Percentiles rank a stretch among this genome's conserved stretches.
Conservation (phyloP, 2,329 filamentous ascomycete genomes). For the Amesomyces nigricolor region DNA sequence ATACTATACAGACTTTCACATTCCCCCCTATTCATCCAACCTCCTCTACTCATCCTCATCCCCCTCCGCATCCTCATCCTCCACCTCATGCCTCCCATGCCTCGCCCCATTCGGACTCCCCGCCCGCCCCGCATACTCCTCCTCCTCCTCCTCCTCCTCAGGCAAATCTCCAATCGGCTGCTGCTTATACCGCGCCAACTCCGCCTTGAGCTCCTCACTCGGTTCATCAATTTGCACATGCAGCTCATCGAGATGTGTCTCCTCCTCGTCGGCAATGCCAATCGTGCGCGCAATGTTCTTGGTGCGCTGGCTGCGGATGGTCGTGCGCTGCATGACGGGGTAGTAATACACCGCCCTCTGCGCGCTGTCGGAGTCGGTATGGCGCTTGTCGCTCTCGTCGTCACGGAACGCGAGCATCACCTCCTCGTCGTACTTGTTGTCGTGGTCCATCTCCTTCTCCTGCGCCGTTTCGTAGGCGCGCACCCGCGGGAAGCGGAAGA, state of each 20-base stretch:
- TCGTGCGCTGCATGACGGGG: constrained; percentile 59
- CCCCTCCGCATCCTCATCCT: constrained; percentile 41
- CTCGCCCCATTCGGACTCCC: constrained; percentile 12
- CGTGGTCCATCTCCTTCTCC: constrained; percentile 50
- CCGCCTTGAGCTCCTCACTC: constrained; percentile 46
- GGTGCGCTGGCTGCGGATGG: constrained; percentile 56
- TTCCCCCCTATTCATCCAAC: constrained; percentile 21
- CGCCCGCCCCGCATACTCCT: constrained; percentile 19
- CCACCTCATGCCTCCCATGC: constrained; percentile 20
- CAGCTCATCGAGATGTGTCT: constrained; percentile 50
- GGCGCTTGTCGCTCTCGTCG: constrained; percentile 34
- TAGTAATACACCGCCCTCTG: constrained; percentile 62
- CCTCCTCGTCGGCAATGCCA: constrained; percentile 44
- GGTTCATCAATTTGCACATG: constrained; percentile 52
- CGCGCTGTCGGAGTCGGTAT: constrained; percentile 37
- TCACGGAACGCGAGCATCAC: constrained; percentile 55
- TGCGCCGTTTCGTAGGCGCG: constrained; percentile 60
- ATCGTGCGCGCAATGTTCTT: constrained; percentile 56
- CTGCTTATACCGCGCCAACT: constrained; percentile 48
- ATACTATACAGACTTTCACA: not conserved
- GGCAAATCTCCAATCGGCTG: constrained; percentile 47
- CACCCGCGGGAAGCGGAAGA: constrained; percentile 58
- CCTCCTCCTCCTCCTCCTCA: constrained; percentile 30
- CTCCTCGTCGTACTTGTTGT: constrained; percentile 59
- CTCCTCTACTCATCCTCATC: constrained; percentile 36